A percentile compares a stretch with the other conserved stretches of the same genome.
These are phyloP conservation scores for Tribonema minus DNA, from an alignment of 108 stramenopile species.

Conservation along the genomic window DNA sequence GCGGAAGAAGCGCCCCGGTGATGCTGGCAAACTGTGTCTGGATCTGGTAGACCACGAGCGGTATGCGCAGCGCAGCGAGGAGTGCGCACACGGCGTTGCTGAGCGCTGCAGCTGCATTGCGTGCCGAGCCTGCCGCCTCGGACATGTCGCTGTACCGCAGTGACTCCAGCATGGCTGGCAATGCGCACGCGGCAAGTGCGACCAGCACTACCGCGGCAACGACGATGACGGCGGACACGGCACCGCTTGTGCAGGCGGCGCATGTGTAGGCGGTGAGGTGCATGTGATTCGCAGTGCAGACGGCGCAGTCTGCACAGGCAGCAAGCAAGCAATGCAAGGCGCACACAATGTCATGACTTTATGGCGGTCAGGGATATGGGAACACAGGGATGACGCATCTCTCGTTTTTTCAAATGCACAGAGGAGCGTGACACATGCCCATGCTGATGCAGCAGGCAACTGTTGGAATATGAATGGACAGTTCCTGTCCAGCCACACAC, in stretches of 20 bases:
- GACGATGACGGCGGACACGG: not conserved
- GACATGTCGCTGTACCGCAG: not conserved
- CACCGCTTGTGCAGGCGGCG: not conserved
- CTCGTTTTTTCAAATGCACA: too few species aligned
- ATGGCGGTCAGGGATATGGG: too few species aligned
- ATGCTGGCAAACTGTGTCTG: slow-evolving; percentile 20
- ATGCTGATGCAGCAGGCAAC: too few species aligned
- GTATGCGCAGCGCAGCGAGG: not conserved
- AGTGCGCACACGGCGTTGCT: not conserved
- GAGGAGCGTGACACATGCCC: too few species aligned
- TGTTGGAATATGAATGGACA: too few species aligned
- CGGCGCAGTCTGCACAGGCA: not conserved
- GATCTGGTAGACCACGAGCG: not conserved
- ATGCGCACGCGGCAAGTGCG: not conserved
- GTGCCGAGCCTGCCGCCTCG: too few species aligned
- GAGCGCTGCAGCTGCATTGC: not conserved
- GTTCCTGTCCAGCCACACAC: too few species aligned
- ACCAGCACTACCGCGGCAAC: not conserved
- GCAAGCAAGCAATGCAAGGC: too few species aligned
- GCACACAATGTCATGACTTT: too few species aligned
- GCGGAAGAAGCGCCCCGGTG: not conserved
- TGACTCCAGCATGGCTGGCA: not conserved
- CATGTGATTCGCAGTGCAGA: not conserved
- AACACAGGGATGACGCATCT: too few species aligned
- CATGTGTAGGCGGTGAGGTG: not conserved